phyloP scores from a whole-genome alignment of 2,329 filamentous ascomycete species.

The Aspergillus sp. region DNA sequence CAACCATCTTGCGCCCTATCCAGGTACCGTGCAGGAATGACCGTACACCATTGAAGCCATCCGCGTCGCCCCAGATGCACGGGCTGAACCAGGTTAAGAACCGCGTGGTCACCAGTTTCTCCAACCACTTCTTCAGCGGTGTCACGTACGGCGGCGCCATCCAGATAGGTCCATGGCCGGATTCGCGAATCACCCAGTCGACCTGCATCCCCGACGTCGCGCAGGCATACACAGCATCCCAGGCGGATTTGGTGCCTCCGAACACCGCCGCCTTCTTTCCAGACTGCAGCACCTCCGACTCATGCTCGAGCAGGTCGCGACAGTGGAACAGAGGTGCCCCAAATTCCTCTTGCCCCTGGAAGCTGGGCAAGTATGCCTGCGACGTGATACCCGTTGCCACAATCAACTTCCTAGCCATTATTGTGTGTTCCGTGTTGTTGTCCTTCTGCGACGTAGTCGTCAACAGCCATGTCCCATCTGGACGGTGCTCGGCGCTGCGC shows the following conservation, averaged over 20 bases:
- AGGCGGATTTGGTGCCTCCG: conserved; percentile 57
- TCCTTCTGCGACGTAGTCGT: conserved; percentile 12
- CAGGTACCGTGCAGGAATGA: conserved; percentile 46
- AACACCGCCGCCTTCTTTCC: conserved; percentile 43
- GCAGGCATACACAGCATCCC: conserved; percentile 56
- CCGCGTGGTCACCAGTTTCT: conserved; percentile 60
- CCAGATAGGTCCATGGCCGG: conserved; percentile 37
- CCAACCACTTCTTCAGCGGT: conserved; percentile 60
- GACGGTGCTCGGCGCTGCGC: conserved; percentile 38
- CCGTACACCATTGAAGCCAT: conserved; percentile 47
- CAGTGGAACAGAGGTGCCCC: conserved; percentile 52
- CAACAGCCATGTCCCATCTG: conserved; percentile 32
- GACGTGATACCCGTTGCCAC: conserved; percentile 58
- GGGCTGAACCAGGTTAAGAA: conserved; percentile 68
- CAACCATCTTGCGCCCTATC: conserved; percentile 43
- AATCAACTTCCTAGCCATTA: conserved; percentile 47
- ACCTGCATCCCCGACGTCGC: conserved; percentile 47
- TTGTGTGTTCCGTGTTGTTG: conserved; percentile 3
- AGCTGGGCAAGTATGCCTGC: conserved; percentile 48
- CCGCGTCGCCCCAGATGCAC: conserved; percentile 62
- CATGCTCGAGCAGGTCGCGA: conserved; percentile 43
- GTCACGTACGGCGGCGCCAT: conserved; percentile 52
- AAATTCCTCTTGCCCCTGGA: conserved; percentile 47
- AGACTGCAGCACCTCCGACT: conserved; percentile 21
- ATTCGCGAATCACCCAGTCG: conserved; percentile 37